A percentile compares a stretch with the other conserved stretches of the same genome.
phyloP scores from a whole-genome alignment of 768 basidiomycete species.

The Lactarius sp. region DNA sequence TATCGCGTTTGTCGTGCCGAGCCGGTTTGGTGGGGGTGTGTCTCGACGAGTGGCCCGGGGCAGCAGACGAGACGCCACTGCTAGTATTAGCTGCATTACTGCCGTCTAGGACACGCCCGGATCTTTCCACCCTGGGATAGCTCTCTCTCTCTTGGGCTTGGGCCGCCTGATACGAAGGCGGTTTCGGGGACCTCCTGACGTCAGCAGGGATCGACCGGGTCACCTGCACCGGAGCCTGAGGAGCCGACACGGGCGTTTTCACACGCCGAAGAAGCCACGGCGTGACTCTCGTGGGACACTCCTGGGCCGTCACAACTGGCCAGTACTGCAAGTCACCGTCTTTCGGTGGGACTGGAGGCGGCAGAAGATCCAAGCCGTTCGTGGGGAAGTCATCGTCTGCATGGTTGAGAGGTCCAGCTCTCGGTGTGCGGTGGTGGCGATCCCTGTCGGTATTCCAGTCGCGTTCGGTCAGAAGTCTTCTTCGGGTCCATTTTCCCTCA shows the following conservation, averaged over 20 bases:
- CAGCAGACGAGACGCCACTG: background rate
- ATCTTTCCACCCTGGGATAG: slow-evolving; percentile 4
- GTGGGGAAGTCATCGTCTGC: background rate
- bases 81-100: background rate
- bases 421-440: background rate
- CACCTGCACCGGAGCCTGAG: background rate
- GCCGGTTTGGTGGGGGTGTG: background rate
- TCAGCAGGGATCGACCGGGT: background rate
- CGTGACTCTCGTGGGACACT: slow-evolving; percentile 12
- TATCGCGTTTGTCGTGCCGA: background rate
- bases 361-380: background rate
- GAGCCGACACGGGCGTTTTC: background rate
- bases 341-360: slow-evolving; percentile 12
- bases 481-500: background rate
- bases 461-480: background rate
- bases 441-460: background rate
- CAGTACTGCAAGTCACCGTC: background rate
- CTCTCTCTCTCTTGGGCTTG: background rate
- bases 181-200: background rate
- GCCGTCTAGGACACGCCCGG: background rate
- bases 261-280: slow-evolving; percentile 17
- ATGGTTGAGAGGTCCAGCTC: slow-evolving; percentile 10
- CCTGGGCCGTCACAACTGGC: background rate
- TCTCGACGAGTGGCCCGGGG: background rate
- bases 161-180: slow-evolving; percentile 4